Base-by-base conservation (phyloP, 306 rosid genomes). In the Quercus cerris region DNA sequence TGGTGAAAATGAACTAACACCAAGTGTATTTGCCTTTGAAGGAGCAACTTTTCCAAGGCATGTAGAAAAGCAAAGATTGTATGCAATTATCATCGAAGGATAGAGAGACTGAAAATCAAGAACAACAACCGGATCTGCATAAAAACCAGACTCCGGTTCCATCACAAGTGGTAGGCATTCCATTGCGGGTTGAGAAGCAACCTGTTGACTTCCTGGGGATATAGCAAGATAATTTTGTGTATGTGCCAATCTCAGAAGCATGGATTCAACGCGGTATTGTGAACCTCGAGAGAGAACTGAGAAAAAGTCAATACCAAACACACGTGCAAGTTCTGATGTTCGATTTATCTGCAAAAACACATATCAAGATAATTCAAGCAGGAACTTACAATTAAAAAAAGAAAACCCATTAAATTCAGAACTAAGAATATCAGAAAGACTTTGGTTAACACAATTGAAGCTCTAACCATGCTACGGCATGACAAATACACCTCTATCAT, bases 131-230 rank as follows among this genome's bases (percentile, higher is more conserved):
- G 97, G 99, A 78, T 94, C 95, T 59, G 95, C 89, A 90, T 92
- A 94, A 88, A 94, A 94, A 85, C 94, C 94, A 75, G 99, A 92
- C 81, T 91, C 91, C 13, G 99, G 99, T 86, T 94, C 99, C 99
- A 94, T 94, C 38, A 94, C 97, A 82, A 94, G 94, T 22, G 99
- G 99, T 52, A 90, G 83, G 81, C 99, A 94, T 80, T 94, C 97
- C 97, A 94, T 94, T 75, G 99, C 97, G 85, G 99, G 97, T 82
- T 94, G 99, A 81, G 97, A 94, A 85, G 97, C 99, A 77, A 94
- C 97, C 97, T 94, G 99, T 82, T 89, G 91, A 49, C 78, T 87
- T 82, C 99, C 97, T 25, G 99, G 99, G 71, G 99, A 94, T 75
- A 94, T 83, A 54, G 97, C 94, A 78, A 94, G 85, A 85, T 91